Evolutionary conservation across 2,329 filamentous ascomycete genomes (phyloP), one percentile per base, ranked within the genome.

Genomic region (Venturia effusa): DNA sequence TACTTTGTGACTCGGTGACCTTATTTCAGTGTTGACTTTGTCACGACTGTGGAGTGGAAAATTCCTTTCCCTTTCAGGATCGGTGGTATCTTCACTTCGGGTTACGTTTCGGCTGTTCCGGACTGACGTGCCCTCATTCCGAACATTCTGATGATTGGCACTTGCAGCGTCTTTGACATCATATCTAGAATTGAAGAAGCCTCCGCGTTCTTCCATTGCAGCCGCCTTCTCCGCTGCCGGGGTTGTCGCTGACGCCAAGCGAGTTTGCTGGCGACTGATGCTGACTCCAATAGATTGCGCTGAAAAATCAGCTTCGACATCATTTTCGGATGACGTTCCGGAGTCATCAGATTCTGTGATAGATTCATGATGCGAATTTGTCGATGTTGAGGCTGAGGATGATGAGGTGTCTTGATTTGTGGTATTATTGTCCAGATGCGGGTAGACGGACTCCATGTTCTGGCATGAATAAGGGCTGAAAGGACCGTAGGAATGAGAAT

Each of bases 221-320:
- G 81, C 80, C n/a, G 76, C 80, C 70, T 85, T 86, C 69, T 85
- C 84, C 24, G 79, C 79, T 11, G 81, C 81, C 0, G 84, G 83
- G 4, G 83, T 86, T 51, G 77, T 76, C 11, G 83, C 80, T 22
- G 82, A 83, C 41, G 78, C 81, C 70, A 86, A 75, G 54, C 80
- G 78, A 61, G 79, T 83, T 70, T 87, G 84, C 51, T 79, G 76
- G 45, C 77, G 77, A 65, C 83, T 78, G 66, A 87, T 84, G 69
- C 83, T 85, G 68, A 86, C 77, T 2, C 83, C 83, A 67, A 87
- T 48, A 30, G 59, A 40, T 40, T 43, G 59, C 13, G 34, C 59
- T 4, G 59, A 22, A 17, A 43, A 37, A 2, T 13, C 59, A 6
- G n/a, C 17, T 4, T 43, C 59, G 24, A 40, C 19, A 1, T 43